Evolutionary conservation across 73 alveolate species (phyloP), one percentile per base, ranked within the genome.

Genomic region (Symbiodinium natans): DNA sequence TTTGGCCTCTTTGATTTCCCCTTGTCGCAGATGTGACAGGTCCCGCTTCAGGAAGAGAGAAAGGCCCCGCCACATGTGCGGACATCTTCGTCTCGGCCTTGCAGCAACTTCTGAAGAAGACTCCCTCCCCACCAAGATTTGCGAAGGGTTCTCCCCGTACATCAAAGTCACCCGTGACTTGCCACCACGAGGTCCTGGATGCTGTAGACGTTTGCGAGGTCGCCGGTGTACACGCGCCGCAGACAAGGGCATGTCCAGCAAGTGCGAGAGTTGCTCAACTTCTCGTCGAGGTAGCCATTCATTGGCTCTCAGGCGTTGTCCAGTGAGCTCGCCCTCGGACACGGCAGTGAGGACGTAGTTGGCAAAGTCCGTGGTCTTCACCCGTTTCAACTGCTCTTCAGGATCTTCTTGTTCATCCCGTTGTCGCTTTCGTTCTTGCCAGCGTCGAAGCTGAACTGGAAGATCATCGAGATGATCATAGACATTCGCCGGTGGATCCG

Each of bases 281-380:
- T 83, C 92, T 3, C 34, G 36, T 0, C 93, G 42, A 0, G 93
- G 11, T 11, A 84, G 80, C 93, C 93, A 84, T 33, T 84, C 93
- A 23, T 84, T 85, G 0, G 42, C 83, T 34, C 4, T 21, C 0
- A 0, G 31, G 52, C 6, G 39, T 0, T 38, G n/a, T 33, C 13
- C 83, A 0, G 82, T 52, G 11, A 90, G 56, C 34, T 90, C 74
- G 2, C 48, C 33, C 9, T 41, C 86, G 1, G 96, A 21, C 19
- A 87, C n/a, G 25, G 84, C 31, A 0, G 38, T 25, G 19, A 33
- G 3, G 8, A 15, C 34, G 3, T 40, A 19, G 38, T 34, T 48
- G 42, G 84, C 83, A 33, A 90, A 90, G 33, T 71, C 87, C 3
- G 19, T 2, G 6, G 17, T 87, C 68, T 31, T 9, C 21, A 2